Percentiles rank a stretch among this genome's conserved stretches.
phyloP scores from a whole-genome alignment of 2,329 filamentous ascomycete species.

The Colletotrichum viniferum region DNA sequence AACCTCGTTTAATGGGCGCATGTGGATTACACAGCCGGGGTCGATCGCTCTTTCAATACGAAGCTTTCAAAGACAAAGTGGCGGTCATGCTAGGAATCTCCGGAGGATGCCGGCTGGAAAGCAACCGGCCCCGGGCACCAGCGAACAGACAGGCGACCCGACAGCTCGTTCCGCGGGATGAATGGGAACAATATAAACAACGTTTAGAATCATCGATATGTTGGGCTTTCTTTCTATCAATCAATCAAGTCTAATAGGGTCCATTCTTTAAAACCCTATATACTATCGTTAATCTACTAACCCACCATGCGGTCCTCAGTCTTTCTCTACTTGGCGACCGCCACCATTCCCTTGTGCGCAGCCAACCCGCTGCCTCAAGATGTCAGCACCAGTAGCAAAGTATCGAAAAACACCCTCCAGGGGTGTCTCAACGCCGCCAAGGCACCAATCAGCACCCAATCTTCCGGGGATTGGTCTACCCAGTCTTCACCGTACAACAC shows the following conservation, averaged over 20 bases:
- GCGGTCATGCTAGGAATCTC: background rate
- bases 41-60: background rate
- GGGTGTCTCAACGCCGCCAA: conserved; percentile 27
- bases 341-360: background rate
- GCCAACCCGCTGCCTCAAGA: background rate
- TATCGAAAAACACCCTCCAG: background rate
- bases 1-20: background rate
- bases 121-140: background rate
- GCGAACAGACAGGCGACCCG: background rate
- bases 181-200: background rate
- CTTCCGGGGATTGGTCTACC: conserved; percentile 19
- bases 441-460: conserved; percentile 24
- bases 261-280: background rate
- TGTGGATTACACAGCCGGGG: background rate
- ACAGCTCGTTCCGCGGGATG: background rate
- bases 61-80: background rate
- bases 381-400: background rate
- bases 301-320: background rate
- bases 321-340: background rate
- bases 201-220: background rate
- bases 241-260: background rate
- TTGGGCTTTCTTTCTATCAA: background rate
- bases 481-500: conserved; percentile 35
- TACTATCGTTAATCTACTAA: background rate
- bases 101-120: background rate